A percentile compares a stretch with the other conserved stretches of the same genome.
Conservation (phyloP, 2,329 filamentous ascomycete genomes). For the Trematosphaeria pertusa region DNA sequence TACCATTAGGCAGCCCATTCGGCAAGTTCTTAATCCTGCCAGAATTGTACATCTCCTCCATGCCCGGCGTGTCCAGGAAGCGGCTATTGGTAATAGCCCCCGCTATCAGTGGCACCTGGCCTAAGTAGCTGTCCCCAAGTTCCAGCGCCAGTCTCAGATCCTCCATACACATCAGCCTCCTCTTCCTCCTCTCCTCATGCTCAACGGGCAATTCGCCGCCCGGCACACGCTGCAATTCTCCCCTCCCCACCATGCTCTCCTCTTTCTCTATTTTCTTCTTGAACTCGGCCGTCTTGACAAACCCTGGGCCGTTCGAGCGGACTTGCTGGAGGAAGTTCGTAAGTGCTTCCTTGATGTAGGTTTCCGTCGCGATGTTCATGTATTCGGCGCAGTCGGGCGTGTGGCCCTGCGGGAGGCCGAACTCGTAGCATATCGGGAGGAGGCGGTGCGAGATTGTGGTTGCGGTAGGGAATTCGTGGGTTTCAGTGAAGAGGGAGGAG, state of each 20-base stretch:
- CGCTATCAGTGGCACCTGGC: slow-evolving; percentile 77
- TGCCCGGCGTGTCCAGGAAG: slow-evolving; percentile 65
- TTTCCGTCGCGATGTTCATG: slow-evolving; percentile 67
- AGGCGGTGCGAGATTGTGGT: slow-evolving; percentile 65
- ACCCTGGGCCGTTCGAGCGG: slow-evolving; percentile 60
- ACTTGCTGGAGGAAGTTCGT: slow-evolving; percentile 62
- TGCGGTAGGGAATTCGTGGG: slow-evolving; percentile 67
- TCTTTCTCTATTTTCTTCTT: slow-evolving; percentile 76
- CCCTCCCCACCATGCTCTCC: slow-evolving; percentile 74
- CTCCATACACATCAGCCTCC: slow-evolving; percentile 75
- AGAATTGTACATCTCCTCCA: slow-evolving; percentile 30
- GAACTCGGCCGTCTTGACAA: slow-evolving; percentile 80
- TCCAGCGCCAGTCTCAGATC: slow-evolving; percentile 80
- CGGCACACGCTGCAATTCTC: slow-evolving; percentile 76
- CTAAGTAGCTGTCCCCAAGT: slow-evolving; percentile 76
- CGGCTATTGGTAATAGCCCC: slow-evolving; percentile 70
- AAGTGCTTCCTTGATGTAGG: slow-evolving; percentile 68
- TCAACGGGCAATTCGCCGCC: slow-evolving; percentile 82
- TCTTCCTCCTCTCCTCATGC: slow-evolving; percentile 74
- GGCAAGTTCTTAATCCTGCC: slow-evolving; percentile 10
- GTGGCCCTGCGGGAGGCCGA: slow-evolving; percentile 64
- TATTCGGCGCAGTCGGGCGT: slow-evolving; percentile 63
- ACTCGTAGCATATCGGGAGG: slow-evolving; percentile 70
- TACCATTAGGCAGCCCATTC: slow-evolving; percentile 14
- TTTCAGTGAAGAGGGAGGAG: slow-evolving; percentile 66